phyloP scores from a whole-genome alignment of 2,329 filamentous ascomycete genomes.

The Aspergillus chevalieri region DNA sequence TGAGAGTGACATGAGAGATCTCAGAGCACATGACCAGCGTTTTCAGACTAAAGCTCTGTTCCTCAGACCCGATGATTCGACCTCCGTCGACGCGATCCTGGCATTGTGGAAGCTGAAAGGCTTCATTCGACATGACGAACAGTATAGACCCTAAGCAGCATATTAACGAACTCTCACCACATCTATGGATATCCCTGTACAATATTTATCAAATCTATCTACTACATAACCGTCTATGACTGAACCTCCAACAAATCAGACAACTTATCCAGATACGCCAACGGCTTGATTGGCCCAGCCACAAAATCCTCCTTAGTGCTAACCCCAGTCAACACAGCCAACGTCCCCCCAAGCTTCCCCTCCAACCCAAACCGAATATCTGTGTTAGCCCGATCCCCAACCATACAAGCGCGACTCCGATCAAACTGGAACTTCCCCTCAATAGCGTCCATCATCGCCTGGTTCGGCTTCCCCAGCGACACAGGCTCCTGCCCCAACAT shows the following conservation, averaged over 20 bases:
- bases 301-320: constrained; percentile 75
- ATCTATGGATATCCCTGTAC: constrained; percentile 1
- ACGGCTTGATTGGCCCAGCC: constrained; percentile 66
- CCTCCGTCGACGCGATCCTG: constrained; percentile 26
- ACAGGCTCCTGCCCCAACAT: constrained; percentile 65
- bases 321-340: constrained; percentile 88
- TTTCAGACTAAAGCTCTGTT: constrained; percentile 32
- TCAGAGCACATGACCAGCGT: constrained; percentile 20
- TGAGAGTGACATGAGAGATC: constrained; percentile 20
- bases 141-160: background rate
- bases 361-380: constrained; percentile 95
- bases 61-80: constrained; percentile 25
- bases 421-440: constrained; percentile 93
- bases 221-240: background rate
- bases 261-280: constrained; percentile 77
- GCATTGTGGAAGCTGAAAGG: constrained; percentile 36
- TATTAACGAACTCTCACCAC: background rate
- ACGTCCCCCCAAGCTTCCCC: constrained; percentile 80
- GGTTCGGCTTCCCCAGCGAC: constrained; percentile 86
- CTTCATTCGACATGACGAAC: constrained; percentile 13
- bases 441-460: constrained; percentile 99
- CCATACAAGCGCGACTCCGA: constrained; percentile 81
- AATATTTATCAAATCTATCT: background rate
- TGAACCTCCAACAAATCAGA: constrained; percentile 60
- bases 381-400: constrained; percentile 88